phyloP scores from a whole-genome alignment of 2,329 filamentous ascomycete genomes.

The Colletotrichum scovillei region DNA sequence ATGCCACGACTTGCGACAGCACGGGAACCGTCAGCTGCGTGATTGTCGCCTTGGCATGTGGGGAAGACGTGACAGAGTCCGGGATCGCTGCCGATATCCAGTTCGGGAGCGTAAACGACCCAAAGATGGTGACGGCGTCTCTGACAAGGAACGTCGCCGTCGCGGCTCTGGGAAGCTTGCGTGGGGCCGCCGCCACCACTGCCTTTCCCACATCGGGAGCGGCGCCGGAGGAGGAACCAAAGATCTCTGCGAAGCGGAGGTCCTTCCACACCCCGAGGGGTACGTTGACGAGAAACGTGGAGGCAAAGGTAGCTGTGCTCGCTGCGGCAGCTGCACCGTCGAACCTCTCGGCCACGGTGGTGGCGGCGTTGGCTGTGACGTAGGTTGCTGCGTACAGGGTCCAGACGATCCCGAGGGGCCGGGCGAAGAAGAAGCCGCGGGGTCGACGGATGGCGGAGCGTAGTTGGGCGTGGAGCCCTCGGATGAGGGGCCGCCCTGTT shows the following conservation, averaged over 20 bases:
- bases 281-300: constrained; percentile 45
- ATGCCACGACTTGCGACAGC: constrained; percentile 44
- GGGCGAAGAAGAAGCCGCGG: constrained; percentile 39
- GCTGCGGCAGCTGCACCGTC: constrained; percentile 37
- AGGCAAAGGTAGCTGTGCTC: constrained; percentile 38
- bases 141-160: constrained; percentile 42
- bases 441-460: constrained; percentile 37
- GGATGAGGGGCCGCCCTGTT: constrained; percentile 32
- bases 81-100: constrained; percentile 41
- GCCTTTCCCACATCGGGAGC: constrained; percentile 4
- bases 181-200: constrained; percentile 16
- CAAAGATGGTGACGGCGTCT: constrained; percentile 47
- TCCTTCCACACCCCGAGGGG: constrained; percentile 47
- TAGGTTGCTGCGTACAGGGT: constrained; percentile 44
- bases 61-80: constrained; percentile 38
- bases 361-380: constrained; percentile 42
- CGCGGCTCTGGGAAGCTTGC: constrained; percentile 39
- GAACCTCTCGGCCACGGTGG: constrained; percentile 41
- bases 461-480: constrained; percentile 19
- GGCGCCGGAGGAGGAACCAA: constrained; percentile 35
- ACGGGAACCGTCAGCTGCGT: constrained; percentile 45
- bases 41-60: constrained; percentile 42
- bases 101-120: constrained; percentile 44
- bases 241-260: constrained; percentile 44
- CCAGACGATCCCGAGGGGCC: constrained; percentile 44